Percentiles rank a stretch among this genome's conserved stretches.
Evolutionary conservation across 192 early-diverging fungal species (phyloP).

Genomic region (Entomortierella beljakovae): DNA sequence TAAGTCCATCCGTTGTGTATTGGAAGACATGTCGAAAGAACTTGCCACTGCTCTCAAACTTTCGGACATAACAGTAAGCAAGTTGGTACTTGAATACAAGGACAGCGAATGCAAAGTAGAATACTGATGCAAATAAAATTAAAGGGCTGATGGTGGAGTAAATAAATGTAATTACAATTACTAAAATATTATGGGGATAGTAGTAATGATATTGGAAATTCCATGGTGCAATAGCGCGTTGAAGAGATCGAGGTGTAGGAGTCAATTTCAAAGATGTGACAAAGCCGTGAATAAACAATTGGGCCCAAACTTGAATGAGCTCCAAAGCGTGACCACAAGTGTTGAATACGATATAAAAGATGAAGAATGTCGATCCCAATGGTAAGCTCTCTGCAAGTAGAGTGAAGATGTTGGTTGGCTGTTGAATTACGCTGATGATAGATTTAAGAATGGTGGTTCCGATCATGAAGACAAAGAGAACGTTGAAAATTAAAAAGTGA

Average conservation of each 20-base stretch:
- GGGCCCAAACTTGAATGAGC: slow-evolving; percentile 67
- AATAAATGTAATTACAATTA: slow-evolving; percentile 70
- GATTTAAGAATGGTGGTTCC: slow-evolving; percentile 66
- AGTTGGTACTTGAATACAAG: slow-evolving; percentile 73
- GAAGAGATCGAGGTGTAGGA: slow-evolving; percentile 65
- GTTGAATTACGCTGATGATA: slow-evolving; percentile 58
- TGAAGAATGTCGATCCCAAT: slow-evolving; percentile 70
- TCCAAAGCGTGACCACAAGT: slow-evolving; percentile 69
- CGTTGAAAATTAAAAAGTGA: slow-evolving; percentile 73
- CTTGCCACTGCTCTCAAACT: slow-evolving; percentile 68
- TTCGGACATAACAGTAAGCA: slow-evolving; percentile 68
- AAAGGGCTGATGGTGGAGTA: slow-evolving; percentile 71
- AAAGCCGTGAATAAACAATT: slow-evolving; percentile 62
- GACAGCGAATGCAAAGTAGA: slow-evolving; percentile 65
- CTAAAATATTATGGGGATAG: slow-evolving; percentile 68
- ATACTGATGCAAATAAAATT: slow-evolving; percentile 64
- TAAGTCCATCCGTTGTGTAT: slow-evolving; percentile 66
- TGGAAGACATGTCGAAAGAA: slow-evolving; percentile 66
- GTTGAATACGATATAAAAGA: slow-evolving; percentile 72
- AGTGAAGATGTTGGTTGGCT: slow-evolving; percentile 63
- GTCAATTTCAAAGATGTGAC: slow-evolving; percentile 59
- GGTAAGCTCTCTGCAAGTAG: slow-evolving; percentile 62
- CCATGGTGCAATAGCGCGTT: slow-evolving; percentile 61
- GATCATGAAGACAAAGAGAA: slow-evolving; percentile 69
- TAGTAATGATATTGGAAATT: slow-evolving; percentile 73